Conservation (phyloP, 164 flowering plant genomes). For the Tinospora cordifolia region DNA sequence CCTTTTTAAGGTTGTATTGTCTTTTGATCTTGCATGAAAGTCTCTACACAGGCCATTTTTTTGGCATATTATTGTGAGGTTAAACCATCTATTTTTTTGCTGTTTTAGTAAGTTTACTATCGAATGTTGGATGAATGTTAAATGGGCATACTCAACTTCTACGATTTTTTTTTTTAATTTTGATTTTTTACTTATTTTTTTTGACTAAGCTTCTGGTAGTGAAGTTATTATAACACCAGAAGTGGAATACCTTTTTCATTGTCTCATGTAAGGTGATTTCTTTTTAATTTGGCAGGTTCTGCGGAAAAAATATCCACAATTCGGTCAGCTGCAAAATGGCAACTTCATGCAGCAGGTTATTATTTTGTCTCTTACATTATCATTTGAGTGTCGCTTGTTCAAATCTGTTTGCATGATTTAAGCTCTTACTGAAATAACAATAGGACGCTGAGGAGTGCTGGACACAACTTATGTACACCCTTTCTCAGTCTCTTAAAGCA, state of each 20-base stretch:
- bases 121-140: not conserved
- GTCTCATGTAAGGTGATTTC: not conserved
- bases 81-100: not conserved
- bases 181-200: too few relatives aligned
- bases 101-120: not conserved
- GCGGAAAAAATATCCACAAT: conserved; percentile 89
- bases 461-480: conserved; percentile 83
- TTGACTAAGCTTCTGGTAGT: too few relatives aligned
- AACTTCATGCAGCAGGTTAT: conserved; percentile 89
- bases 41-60: not conserved
- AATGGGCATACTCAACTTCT: not conserved
- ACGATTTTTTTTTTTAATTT: not conserved
- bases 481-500: conserved; percentile 68
- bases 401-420: conserved; percentile 5
- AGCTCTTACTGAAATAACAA: conserved; percentile 13
- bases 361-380: not conserved
- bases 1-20: not conserved
- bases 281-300: conserved; percentile 45
- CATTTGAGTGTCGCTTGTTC: not conserved
- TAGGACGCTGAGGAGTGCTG: conserved; percentile 99
- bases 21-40: not conserved
- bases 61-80: not conserved
- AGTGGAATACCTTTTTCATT: not conserved
- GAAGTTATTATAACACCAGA: not conserved
- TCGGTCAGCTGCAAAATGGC: conserved; percentile 84